A percentile compares a stretch with the other conserved stretches of the same genome.
Evolutionary conservation across 371 early-diverging fungal genomes (phyloP).

Genomic region (Mucor velutinosus): DNA sequence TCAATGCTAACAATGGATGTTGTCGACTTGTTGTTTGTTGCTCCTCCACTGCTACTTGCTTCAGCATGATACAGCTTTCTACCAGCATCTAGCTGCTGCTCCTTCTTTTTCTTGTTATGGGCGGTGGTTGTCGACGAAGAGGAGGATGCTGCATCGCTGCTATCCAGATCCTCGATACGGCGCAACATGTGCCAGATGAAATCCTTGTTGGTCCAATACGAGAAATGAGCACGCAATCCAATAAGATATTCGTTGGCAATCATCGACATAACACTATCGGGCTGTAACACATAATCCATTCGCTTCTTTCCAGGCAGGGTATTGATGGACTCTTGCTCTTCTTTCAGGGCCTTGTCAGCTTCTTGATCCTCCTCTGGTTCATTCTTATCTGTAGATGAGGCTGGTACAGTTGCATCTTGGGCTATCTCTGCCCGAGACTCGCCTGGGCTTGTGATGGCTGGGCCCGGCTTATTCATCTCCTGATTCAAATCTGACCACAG

Average conservation of each 20-base stretch:
- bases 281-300: slow-evolving; percentile 50
- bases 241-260: slow-evolving; percentile 56
- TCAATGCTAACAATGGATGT: slow-evolving; percentile 9
- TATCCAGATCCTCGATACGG: slow-evolving; percentile 31
- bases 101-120: background rate
- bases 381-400: background rate
- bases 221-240: slow-evolving; percentile 53
- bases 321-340: slow-evolving; percentile 19
- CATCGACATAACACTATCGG: slow-evolving; percentile 55
- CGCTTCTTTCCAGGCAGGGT: slow-evolving; percentile 35
- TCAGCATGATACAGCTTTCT: background rate
- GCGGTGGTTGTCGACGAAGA: too few relatives aligned
- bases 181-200: slow-evolving; percentile 52
- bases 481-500: slow-evolving; percentile 37
- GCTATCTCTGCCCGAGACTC: slow-evolving; percentile 38
- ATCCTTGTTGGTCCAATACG: slow-evolving; percentile 58
- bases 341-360: background rate
- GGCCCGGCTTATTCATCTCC: slow-evolving; percentile 42
- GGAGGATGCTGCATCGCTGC: background rate
- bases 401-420: slow-evolving; percentile 31
- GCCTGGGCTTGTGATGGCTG: slow-evolving; percentile 35
- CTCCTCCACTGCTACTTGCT: background rate
- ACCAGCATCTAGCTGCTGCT: background rate
- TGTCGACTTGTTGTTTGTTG: background rate
- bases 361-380: slow-evolving; percentile 16